Conservation (phyloP, 345 rosid species). For the Isatis tinctoria region DNA sequence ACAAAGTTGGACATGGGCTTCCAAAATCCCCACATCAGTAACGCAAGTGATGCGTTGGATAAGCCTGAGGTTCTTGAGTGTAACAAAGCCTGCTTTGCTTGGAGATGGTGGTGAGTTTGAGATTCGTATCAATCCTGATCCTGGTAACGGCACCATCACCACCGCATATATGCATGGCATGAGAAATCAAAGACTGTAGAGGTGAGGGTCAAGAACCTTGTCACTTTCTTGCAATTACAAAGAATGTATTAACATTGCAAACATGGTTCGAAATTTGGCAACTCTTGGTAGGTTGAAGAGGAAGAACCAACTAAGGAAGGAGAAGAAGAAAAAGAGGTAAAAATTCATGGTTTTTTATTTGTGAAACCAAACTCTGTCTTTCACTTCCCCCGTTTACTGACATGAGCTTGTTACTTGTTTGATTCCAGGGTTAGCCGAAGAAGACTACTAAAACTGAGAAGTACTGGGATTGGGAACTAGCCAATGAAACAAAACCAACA, state of each 20-base stretch:
- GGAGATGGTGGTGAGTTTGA: conserved; percentile 88
- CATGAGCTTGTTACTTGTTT: conserved; percentile 19
- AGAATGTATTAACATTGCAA: neutral
- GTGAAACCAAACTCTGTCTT: neutral
- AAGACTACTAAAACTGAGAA: conserved; percentile 89
- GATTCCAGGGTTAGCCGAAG: conserved; percentile 64
- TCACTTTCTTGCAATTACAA: neutral
- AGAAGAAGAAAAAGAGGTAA: conserved; percentile 78
- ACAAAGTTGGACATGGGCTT: no score
- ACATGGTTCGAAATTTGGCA: no score
- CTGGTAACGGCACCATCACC: conserved; percentile 84
- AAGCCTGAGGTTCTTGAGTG: conserved; percentile 92
- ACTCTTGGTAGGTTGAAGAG: conserved; percentile 72
- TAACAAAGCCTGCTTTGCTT: conserved; percentile 86
- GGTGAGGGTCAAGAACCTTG: no score
- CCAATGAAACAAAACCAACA: conserved; percentile 90
- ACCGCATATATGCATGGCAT: conserved; percentile 91
- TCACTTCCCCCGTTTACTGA: neutral
- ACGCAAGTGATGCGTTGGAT: conserved; percentile 98
- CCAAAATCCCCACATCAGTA: no score
- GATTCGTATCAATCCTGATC: conserved; percentile 85
- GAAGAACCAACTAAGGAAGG: conserved; percentile 83
- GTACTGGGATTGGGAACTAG: conserved; percentile 98
- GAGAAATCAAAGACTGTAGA: conserved; percentile 90
- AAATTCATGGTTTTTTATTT: neutral